phyloP scores from a whole-genome alignment of 2,329 filamentous ascomycete genomes.

The Zasmidium citrigriseum region DNA sequence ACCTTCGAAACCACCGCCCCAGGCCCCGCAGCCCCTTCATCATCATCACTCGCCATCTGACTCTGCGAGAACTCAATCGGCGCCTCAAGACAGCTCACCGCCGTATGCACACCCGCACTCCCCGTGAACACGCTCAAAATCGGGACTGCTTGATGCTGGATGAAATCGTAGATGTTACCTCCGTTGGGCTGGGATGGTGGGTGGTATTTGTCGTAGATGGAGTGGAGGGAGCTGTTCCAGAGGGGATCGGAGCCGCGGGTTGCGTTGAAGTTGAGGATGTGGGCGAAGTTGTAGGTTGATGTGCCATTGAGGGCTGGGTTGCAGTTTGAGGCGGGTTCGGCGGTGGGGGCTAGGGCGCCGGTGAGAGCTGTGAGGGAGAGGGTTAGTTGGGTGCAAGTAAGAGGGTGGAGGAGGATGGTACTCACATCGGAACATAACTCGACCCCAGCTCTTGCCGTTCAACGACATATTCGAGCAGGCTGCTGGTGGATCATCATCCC shows the following conservation, averaged over 20 bases:
- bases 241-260: background rate
- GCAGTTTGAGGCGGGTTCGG: background rate
- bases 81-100: background rate
- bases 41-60: no score
- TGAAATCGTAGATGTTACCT: background rate
- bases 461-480: background rate
- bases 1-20: no score
- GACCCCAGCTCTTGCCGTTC: background rate
- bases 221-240: background rate
- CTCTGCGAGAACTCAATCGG: no score
- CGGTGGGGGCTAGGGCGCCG: background rate
- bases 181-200: background rate
- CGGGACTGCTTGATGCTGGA: background rate
- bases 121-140: background rate
- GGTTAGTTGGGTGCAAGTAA: background rate
- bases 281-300: background rate
- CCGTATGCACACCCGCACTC: background rate
- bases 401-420: background rate
- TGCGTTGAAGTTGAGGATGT: background rate
- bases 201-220: background rate
- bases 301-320: background rate
- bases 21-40: no score
- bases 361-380: background rate
- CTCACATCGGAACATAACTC: background rate
- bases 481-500: background rate